Conservation (phyloP, 83 land plant genomes). For the Picea mariana region DNA sequence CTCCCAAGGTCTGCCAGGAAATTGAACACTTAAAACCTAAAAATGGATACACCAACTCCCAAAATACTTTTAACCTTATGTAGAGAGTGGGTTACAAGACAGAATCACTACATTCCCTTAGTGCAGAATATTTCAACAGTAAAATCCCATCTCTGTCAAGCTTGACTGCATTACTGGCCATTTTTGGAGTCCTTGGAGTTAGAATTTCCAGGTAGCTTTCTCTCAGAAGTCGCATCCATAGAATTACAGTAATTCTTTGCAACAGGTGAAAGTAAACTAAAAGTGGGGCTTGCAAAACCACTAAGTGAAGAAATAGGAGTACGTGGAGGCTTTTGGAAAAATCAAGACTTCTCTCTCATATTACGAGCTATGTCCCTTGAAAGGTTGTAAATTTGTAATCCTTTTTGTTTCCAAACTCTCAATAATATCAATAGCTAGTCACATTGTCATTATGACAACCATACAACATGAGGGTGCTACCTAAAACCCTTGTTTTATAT, state of each 20-base stretch:
- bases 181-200: conserved; percentile 60
- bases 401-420: too few species aligned
- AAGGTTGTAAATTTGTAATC: conserved; percentile 75
- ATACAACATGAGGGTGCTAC: too few species aligned
- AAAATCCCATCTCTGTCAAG: conserved; percentile 63
- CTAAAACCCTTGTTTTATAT: too few species aligned
- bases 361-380: conserved; percentile 93
- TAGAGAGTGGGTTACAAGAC: conserved; percentile 10
- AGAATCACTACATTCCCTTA: conserved; percentile 27
- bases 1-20: too few species aligned
- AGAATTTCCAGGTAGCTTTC: conserved; percentile 88
- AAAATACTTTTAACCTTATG: neutral
- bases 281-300: conserved; percentile 72
- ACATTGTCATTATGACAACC: too few species aligned
- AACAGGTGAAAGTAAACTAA: conserved; percentile 73
- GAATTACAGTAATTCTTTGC: conserved; percentile 79
- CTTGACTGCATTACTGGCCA: conserved; percentile 57
- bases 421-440: too few species aligned
- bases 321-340: conserved; percentile 55
- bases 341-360: conserved; percentile 77
- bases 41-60: too few species aligned
- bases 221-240: conserved; percentile 86
- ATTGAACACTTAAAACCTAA: too few species aligned
- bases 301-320: conserved; percentile 73
- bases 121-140: conserved; percentile 57